A percentile compares a stretch with the other conserved stretches of the same genome.
These are phyloP conservation scores for Venturia effusa DNA, from an alignment of 2,329 filamentous ascomycete genomes.

Conservation along the genomic window DNA sequence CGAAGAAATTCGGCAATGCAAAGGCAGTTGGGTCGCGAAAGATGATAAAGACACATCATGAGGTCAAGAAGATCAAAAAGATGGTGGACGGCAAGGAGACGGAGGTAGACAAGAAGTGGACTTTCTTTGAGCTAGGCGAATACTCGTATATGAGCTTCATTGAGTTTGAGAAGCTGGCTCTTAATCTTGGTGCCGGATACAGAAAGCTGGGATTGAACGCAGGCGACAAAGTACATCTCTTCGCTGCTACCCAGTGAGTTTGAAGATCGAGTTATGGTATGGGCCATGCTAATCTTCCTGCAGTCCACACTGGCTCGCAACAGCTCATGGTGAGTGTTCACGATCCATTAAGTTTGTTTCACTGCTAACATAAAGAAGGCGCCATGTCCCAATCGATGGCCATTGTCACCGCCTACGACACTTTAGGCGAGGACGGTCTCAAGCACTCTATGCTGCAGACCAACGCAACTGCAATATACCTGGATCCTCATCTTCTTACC, in stretches of 20 bases:
- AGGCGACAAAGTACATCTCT: slow-evolving; percentile 65
- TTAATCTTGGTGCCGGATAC: slow-evolving; percentile 62
- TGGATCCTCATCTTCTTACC: slow-evolving; percentile 64
- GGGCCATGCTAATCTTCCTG: slow-evolving; percentile 10
- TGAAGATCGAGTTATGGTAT: slow-evolving; percentile 3
- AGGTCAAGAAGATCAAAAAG: slow-evolving; percentile 86
- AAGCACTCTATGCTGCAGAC: slow-evolving; percentile 80
- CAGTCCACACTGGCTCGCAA: slow-evolving; percentile 72
- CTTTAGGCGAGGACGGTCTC: slow-evolving; percentile 72
- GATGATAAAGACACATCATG: slow-evolving; percentile 66
- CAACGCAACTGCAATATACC: slow-evolving; percentile 70
- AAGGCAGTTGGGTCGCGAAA: slow-evolving; percentile 54
- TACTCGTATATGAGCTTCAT: slow-evolving; percentile 70
- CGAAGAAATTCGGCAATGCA: slow-evolving; percentile 43
- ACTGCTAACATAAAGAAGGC: slow-evolving; percentile 25
- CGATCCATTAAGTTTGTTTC: not conserved
- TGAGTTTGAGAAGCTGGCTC: slow-evolving; percentile 62
- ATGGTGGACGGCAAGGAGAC: slow-evolving; percentile 67
- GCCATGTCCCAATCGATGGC: slow-evolving; percentile 75
- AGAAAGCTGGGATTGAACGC: slow-evolving; percentile 61
- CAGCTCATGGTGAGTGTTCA: slow-evolving; percentile 52
- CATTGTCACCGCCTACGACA: slow-evolving; percentile 92
- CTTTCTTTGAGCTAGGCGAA: slow-evolving; percentile 71
- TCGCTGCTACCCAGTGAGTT: slow-evolving; percentile 60
- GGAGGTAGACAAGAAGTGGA: slow-evolving; percentile 84